Conservation (phyloP, 805 yeast species). For the Ogataea pini region DNA sequence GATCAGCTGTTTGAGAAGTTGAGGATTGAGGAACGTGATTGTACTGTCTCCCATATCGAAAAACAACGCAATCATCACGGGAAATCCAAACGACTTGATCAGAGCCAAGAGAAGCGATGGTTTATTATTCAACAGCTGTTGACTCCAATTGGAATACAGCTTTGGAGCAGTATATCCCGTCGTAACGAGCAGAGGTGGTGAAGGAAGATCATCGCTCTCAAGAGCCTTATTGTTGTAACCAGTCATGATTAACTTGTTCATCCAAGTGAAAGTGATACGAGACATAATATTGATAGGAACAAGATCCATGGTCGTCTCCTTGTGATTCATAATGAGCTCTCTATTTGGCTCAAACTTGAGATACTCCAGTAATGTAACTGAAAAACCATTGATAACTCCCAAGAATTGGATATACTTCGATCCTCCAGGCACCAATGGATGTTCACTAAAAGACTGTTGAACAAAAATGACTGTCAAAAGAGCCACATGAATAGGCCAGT, state of each 20-base stretch:
- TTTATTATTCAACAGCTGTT: conserved; percentile 28
- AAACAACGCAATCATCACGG: conserved; percentile 36
- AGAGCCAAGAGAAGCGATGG: conserved; percentile 39
- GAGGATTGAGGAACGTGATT: conserved; percentile 53
- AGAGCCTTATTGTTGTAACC: conserved; percentile 49
- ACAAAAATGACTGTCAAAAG: conserved; percentile 17
- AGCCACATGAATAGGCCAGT: conserved; percentile 38
- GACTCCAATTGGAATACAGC: conserved; percentile 38
- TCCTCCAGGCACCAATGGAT: conserved; percentile 16
- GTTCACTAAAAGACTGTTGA: conserved; percentile 35
- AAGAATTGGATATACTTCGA: conserved; percentile 18
- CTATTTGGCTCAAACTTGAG: conserved; percentile 40
- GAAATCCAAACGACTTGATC: conserved; percentile 39
- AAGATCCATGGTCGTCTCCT: conserved; percentile 31
- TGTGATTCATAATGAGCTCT: conserved; percentile 37
- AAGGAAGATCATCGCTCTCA: conserved; percentile 42
- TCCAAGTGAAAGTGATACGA: conserved; percentile 82
- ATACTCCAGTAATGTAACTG: conserved; percentile 42
- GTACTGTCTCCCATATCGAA: conserved; percentile 42
- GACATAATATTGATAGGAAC: conserved; percentile 63
- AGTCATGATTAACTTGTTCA: conserved; percentile 77
- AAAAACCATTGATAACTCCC: conserved; percentile 32
- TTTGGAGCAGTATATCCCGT: conserved; percentile 35
- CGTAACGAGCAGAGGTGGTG: conserved; percentile 41
- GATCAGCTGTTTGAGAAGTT: conserved; percentile 52